Evolutionary conservation across 176 grass and related monocot genomes (phyloP).

Genomic region (Rhynchospora breviuscula): DNA sequence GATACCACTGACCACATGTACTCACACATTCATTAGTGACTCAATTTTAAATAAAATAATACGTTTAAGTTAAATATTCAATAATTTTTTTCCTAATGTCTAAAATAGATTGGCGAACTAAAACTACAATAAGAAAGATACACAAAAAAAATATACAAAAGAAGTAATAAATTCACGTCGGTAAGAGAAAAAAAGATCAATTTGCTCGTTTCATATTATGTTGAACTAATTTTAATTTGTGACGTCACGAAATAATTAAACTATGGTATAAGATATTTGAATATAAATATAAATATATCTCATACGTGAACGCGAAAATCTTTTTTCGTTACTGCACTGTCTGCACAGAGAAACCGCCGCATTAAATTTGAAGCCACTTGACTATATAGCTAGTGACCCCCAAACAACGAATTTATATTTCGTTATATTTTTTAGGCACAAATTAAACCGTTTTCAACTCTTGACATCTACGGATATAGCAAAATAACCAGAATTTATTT

Average conservation of each 20-base stretch:
- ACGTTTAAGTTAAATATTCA: neutral
- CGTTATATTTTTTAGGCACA: neutral
- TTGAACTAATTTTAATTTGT: neutral
- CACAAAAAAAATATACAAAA: no score
- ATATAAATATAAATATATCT: neutral
- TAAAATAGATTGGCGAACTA: neutral
- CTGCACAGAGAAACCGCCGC: neutral
- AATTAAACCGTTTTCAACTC: neutral
- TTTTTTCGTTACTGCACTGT: neutral
- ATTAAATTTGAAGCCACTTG: neutral
- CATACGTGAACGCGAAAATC: neutral
- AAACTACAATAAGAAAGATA: neutral
- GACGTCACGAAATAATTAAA: neutral
- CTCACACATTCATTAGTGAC: no score
- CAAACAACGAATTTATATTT: neutral
- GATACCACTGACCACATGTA: no score
- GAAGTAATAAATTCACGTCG: neutral
- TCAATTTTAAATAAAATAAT: neutral
- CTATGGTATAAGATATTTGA: no score
- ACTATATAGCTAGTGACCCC: neutral
- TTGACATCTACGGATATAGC: neutral
- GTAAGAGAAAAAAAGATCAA: neutral
- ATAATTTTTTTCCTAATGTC: neutral
- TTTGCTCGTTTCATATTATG: neutral
- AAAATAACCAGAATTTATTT: neutral